Base-by-base conservation (phyloP, 2,329 filamentous ascomycete genomes). In the Fusarium protoensiforme region DNA sequence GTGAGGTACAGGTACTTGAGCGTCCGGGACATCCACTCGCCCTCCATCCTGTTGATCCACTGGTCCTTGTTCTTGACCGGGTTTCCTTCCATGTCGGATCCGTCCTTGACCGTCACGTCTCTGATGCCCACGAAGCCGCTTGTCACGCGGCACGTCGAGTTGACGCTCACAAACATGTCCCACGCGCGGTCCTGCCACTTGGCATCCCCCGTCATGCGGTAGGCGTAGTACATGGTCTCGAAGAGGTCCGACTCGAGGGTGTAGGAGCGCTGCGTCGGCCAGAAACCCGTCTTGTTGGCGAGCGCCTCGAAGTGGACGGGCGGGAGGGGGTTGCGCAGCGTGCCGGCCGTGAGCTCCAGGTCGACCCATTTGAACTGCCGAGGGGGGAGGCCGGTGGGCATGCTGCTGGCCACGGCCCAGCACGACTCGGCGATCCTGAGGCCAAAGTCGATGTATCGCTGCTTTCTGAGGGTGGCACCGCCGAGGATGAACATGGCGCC, bases 211-310 rank as follows among this genome's bases (percentile, higher is more conserved):
- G 94, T 97, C 1, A 92, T 89, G 59, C 94, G 91, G 85, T 93
- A 97, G 3, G 94, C 93, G 81, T 97, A 96, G 86, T 97, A 97
- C 81, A 92, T 92, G 74, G 90, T 93, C 84, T 97, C 94, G 36
- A 97, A 87, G 5, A 95, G 93, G 83, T 86, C 46, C 7, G 46
- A 14, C 13, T 51, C 46, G 18, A 51, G 46, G 11, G 11, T 5
- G 27, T 31, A 31, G 24, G 46, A 13, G 16, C 46, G 46, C 10
- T 31, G 18, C 27, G 46, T 51, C 2, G 78, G 94, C 83, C 91
- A 97, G 85, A 94, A 97, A 5, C 94, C 94, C 1, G 90, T 85
- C 72, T 82, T 79, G 3, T 88, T 78, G 82, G 92, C 96, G 72
- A 97, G 94, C 0, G 79, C 85, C 0, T 82, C 71, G 77, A 91